Evolutionary conservation across 768 basidiomycete genomes (phyloP).

Genomic region (Termitomyces sp.): DNA sequence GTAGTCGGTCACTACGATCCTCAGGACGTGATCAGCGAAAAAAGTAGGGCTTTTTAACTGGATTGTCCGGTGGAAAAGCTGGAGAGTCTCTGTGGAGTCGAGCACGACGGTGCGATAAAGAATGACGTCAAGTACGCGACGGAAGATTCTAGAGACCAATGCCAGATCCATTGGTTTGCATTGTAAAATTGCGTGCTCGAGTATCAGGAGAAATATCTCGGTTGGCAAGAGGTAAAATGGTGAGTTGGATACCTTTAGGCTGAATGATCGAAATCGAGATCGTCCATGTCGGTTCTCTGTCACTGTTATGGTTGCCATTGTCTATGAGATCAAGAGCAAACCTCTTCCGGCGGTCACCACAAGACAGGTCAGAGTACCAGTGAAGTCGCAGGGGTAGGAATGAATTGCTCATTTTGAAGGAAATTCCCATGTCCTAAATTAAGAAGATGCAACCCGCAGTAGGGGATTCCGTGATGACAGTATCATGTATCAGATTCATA

Average conservation of each 20-base stretch:
- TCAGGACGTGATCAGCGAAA: slow-evolving; percentile 31
- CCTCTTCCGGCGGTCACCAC: not conserved
- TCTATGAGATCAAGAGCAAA: not conserved
- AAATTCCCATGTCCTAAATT: not conserved
- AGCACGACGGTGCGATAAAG: slow-evolving; percentile 39
- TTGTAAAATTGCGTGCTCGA: slow-evolving; percentile 30
- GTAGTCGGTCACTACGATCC: slow-evolving; percentile 30
- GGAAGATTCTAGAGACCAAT: slow-evolving; percentile 28
- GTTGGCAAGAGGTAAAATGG: slow-evolving; percentile 30
- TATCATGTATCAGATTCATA: not conserved
- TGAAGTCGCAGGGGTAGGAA: not conserved
- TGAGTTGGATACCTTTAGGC: slow-evolving; percentile 19
- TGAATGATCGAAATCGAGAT: slow-evolving; percentile 15
- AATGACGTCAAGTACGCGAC: slow-evolving; percentile 29
- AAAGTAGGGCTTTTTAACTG: slow-evolving; percentile 24
- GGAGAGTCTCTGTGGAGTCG: slow-evolving; percentile 23
- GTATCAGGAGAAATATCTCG: slow-evolving; percentile 35
- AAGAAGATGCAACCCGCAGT: not conserved
- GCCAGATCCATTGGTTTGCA: slow-evolving; percentile 29
- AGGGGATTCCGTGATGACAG: not conserved
- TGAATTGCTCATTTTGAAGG: not conserved
- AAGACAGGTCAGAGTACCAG: not conserved
- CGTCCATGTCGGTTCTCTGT: slow-evolving; percentile 4
- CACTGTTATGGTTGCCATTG: slow-evolving; percentile 11
- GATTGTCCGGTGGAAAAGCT: slow-evolving; percentile 35